Base-by-base conservation (phyloP, 176 grass and related monocot species). In the Elymus sibiricus region DNA sequence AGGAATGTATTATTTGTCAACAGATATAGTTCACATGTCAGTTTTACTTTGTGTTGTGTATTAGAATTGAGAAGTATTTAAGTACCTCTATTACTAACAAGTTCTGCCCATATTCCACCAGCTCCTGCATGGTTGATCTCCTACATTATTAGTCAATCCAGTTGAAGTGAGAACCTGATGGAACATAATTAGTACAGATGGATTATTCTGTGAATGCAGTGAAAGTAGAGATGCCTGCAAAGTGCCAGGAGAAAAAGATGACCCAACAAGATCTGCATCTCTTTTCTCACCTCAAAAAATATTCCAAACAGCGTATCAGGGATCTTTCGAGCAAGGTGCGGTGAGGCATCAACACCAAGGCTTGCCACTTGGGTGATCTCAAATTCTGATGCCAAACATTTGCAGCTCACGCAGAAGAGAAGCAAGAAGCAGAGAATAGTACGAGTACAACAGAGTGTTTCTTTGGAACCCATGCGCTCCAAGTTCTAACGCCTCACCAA, bases 111-210 rank as follows among this genome's bases (percentile, higher is more conserved):
- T 86, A 98, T 83, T 26, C 96, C 96, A 79, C 96, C 93, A 74
- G 96, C 93, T 84, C 96, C 96, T 71, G 96, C 96, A 82, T 98
- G 96, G 64, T 98, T 98, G 80, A 98, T 98, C 56, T 98, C 96
- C 96, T 98, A 58, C 82, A 92, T 44, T 79, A 87, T 74, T 39
- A 76, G 15, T 14, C 43, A 78, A 78, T 43, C 2, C 32, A 55
- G 46, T 77, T 65, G 78, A 15, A 4, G 38, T 34, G 42, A 74
- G 79, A 44, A 66, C 51, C 42, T 44, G 79, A 55, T 56, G 34
- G 61, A 73, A n/a, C 37, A 63, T 40, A 40, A 51, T 29, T 32
- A 77, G 10, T 38, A 13, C 7, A 75, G 85, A 24, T 49, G 49
- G 11, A 74, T 56, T 66, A 72, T 77, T 78, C 81, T 47, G 32